Percentiles rank a stretch among this genome's conserved stretches.
These are phyloP conservation scores for Ilex paraguariensis DNA, from an alignment of 305 asterid genomes.

Conservation along the genomic window DNA sequence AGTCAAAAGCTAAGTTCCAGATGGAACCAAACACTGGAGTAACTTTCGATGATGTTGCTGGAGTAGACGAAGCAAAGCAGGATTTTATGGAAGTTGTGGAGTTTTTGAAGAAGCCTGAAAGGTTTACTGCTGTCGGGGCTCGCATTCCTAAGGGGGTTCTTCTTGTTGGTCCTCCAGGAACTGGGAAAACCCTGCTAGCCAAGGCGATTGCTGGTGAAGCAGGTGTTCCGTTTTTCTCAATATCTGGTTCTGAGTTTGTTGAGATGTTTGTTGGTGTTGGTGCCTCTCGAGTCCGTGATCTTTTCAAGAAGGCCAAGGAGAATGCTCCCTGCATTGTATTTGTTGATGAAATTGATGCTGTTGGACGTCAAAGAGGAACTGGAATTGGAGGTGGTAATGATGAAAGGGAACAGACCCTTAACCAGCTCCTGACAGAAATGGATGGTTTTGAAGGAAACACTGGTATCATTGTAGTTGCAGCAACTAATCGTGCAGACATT, in stretches of 20 bases:
- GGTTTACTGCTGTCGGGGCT: conserved; percentile 92
- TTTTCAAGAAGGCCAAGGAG: conserved; percentile 97
- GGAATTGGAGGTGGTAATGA: conserved; percentile 97
- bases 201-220: conserved; percentile 98
- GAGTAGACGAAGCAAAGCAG: conserved; percentile 98
- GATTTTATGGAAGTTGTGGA: conserved; percentile 97
- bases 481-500: conserved; percentile 48
- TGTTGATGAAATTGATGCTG: conserved; percentile 97
- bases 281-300: conserved; percentile 91
- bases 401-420: conserved; percentile 90
- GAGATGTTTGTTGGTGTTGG: conserved; percentile 99
- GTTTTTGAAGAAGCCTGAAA: conserved; percentile 89
- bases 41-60: conserved; percentile 91
- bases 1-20: conserved; percentile 87
- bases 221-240: conserved; percentile 89
- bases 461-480: conserved; percentile 52
- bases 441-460: conserved; percentile 96
- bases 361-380: conserved; percentile 92
- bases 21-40: conserved; percentile 98
- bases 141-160: conserved; percentile 97
- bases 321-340: conserved; percentile 92
- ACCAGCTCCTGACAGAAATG: conserved; percentile 92
- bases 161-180: conserved; percentile 94
- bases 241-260: conserved; percentile 93
- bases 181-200: conserved; percentile 88